Evolutionary conservation across 768 basidiomycete genomes (phyloP).

Genomic region (Ephemerocybe angulata): DNA sequence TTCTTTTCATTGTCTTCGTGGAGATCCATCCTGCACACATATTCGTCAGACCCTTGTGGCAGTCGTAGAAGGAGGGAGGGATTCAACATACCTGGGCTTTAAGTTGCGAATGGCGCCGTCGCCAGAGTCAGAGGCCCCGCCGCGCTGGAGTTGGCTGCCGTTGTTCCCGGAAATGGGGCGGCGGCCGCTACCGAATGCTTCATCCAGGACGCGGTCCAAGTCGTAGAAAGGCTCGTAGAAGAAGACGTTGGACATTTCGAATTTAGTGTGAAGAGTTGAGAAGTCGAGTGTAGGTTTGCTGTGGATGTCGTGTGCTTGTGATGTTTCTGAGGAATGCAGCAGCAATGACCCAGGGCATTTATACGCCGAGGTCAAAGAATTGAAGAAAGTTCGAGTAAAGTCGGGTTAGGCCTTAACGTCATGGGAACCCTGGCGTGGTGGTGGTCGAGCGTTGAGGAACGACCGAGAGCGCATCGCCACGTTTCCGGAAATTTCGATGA

Average conservation of each 20-base stretch:
- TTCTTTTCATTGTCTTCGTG: constrained; percentile 42
- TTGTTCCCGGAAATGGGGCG: constrained; percentile 7
- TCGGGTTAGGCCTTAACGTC: too few relatives aligned
- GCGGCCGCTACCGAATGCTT: constrained; percentile 16
- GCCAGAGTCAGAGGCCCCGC: constrained; percentile 1
- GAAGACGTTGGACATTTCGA: constrained; percentile 5
- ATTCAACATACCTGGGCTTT: constrained; percentile 27
- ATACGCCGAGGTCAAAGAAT: too few relatives aligned
- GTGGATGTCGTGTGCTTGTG: too few relatives aligned
- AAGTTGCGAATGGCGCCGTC: constrained; percentile 5
- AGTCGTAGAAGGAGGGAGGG: too few relatives aligned
- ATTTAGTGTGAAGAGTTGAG: neutral
- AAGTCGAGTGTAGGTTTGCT: too few relatives aligned
- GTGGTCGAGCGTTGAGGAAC: too few relatives aligned
- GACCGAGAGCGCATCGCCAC: too few relatives aligned
- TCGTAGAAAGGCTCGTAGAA: constrained; percentile 35
- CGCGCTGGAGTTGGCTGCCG: neutral
- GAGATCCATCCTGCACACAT: constrained; percentile 41
- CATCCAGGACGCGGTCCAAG: constrained; percentile 36
- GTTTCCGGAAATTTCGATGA: too few relatives aligned
- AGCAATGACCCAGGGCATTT: too few relatives aligned
- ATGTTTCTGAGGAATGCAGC: too few relatives aligned
- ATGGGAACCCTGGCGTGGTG: too few relatives aligned
- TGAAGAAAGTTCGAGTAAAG: too few relatives aligned
- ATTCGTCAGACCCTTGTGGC: neutral